A percentile compares a stretch with the other conserved stretches of the same genome.
These are phyloP conservation scores for Hymenoscyphus albidus DNA, from an alignment of 2,329 filamentous ascomycete species.

Conservation along the genomic window DNA sequence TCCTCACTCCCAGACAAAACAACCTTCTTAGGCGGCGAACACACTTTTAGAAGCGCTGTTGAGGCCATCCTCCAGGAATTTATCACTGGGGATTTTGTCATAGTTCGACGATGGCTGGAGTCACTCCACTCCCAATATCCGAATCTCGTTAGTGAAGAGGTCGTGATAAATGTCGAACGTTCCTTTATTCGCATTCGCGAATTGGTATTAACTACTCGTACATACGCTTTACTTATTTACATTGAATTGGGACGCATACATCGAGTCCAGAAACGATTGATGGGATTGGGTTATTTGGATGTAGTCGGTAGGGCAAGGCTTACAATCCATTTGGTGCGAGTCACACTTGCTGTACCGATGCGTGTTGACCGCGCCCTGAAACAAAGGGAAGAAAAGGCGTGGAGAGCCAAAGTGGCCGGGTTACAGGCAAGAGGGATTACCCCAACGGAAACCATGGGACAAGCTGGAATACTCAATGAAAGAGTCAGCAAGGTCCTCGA, in stretches of 20 bases:
- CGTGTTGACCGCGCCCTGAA: constrained; percentile 39
- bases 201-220: constrained; percentile 37
- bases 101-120: constrained; percentile 37
- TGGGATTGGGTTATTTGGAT: constrained; percentile 39
- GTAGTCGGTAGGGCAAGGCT: constrained; percentile 36
- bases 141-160: constrained; percentile 37
- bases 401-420: constrained; percentile 37
- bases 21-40: constrained; percentile 37
- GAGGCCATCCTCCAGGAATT: constrained; percentile 39
- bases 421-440: constrained; percentile 35
- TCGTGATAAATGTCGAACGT: constrained; percentile 37
- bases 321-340: constrained; percentile 38
- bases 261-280: constrained; percentile 38
- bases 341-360: constrained; percentile 39
- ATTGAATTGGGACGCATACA: constrained; percentile 39
- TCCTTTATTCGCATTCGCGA: constrained; percentile 38
- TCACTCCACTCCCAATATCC: constrained; percentile 37
- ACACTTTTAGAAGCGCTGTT: constrained; percentile 38
- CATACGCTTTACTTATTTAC: constrained; percentile 39
- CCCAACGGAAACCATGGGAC: constrained; percentile 28
- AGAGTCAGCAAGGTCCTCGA: constrained; percentile 39
- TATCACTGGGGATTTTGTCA: constrained; percentile 38
- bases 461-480: constrained; percentile 38
- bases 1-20: constrained; percentile 33
- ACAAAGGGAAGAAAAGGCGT: constrained; percentile 37